Percentiles rank a stretch among this genome's conserved stretches.
phyloP scores from a whole-genome alignment of 2,329 filamentous ascomycete species.

The Aschersonia sp. region DNA sequence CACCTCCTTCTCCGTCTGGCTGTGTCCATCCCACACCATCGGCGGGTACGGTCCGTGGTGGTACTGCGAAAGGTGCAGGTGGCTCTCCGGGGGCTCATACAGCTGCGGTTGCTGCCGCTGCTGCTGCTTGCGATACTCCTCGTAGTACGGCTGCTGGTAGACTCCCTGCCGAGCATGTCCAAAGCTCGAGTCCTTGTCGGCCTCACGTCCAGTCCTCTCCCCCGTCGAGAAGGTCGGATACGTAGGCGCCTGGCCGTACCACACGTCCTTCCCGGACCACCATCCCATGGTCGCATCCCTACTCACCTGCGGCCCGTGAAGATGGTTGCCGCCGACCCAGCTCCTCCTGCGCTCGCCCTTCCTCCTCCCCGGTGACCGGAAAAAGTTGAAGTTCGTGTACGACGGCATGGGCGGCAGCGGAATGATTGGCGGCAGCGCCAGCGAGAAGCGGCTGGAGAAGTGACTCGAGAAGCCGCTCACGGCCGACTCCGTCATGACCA shows the following conservation, averaged over 20 bases:
- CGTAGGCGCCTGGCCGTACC: conserved; percentile 19
- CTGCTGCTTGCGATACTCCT: conserved; percentile 4
- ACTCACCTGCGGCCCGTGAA: conserved; percentile 30
- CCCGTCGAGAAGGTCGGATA: conserved; percentile 17
- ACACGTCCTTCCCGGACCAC: conserved; percentile 16
- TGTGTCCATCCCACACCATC: neutral
- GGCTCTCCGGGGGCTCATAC: neutral
- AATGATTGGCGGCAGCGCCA: conserved; percentile 13
- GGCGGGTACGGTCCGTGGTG: conserved; percentile 3
- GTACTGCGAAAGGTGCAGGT: conserved; percentile 5
- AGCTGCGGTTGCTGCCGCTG: neutral
- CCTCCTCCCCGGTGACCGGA: conserved; percentile 8
- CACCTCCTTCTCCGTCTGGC: neutral
- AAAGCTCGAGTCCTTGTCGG: conserved; percentile 1
- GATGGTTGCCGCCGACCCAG: conserved; percentile 27
- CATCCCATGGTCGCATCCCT: conserved; percentile 10
- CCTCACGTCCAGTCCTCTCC: conserved; percentile 8
- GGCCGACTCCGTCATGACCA: conserved; percentile 6
- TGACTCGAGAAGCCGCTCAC: conserved; percentile 7
- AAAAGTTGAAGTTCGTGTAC: conserved; percentile 15
- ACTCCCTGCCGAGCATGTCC: conserved; percentile 1
- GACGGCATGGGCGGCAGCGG: conserved; percentile 18
- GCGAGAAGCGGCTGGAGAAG: conserved; percentile 15
- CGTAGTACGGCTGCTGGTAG: conserved; percentile 2
- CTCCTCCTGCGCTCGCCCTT: neutral